Conservation (phyloP, 2,329 filamentous ascomycete genomes). For the Aspergillus texensis region DNA sequence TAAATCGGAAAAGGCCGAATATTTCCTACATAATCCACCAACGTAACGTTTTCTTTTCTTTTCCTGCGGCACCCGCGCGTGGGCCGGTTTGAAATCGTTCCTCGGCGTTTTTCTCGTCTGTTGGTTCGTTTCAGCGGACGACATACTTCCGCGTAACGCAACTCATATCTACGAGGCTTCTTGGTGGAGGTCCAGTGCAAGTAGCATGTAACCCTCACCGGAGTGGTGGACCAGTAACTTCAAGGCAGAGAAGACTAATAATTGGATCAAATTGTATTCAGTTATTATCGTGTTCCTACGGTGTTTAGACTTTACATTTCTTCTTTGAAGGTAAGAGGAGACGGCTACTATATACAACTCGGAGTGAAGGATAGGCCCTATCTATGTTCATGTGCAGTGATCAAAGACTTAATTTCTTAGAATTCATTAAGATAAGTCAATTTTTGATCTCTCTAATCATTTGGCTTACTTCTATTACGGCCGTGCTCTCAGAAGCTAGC, state of each 20-base stretch:
- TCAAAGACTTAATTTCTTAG: neutral
- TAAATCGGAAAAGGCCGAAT: neutral
- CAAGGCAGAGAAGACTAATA: neutral
- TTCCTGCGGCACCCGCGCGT: conserved; percentile 14
- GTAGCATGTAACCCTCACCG: neutral
- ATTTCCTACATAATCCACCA: neutral
- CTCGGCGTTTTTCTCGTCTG: neutral
- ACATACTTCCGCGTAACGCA: neutral
- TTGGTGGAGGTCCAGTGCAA: neutral
- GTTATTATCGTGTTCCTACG: neutral
- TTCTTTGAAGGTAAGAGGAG: neutral
- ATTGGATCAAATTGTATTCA: neutral
- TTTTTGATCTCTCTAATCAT: neutral
- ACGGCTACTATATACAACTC: neutral
- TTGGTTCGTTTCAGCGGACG: neutral
- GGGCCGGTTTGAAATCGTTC: neutral
- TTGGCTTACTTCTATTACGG: neutral
- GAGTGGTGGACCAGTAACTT: neutral
- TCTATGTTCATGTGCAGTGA: neutral
- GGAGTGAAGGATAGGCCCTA: too few species aligned
- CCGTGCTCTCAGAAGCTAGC: neutral
- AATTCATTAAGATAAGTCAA: neutral
- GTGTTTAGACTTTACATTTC: neutral
- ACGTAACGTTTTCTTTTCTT: neutral
- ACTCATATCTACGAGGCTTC: neutral